Base-by-base conservation (phyloP, 2,329 filamentous ascomycete genomes). In the Thielaviopsis cerberus region DNA sequence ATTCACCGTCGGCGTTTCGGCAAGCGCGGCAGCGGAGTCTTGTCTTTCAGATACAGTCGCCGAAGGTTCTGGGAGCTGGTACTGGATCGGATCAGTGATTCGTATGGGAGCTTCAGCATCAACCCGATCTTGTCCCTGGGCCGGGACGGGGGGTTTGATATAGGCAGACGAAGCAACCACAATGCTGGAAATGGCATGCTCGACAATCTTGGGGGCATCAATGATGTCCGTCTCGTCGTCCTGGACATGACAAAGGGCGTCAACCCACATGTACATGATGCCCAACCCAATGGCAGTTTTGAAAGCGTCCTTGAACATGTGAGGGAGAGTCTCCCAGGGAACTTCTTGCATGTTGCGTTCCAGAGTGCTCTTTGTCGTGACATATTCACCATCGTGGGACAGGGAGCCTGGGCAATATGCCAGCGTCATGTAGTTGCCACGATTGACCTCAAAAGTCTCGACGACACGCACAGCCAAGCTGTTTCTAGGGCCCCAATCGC, bases 191-290 rank as follows among this genome's bases (percentile, higher is more conserved):
- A 53, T 20, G 3, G 51, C 22, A 30, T 53, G 51, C 5, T 53
- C 51, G 13, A 27, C 25, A 53, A 53, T 53, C 25, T n/a, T 17
- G 24, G 24, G 24, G 11, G 51, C 24, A n/a, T 25, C 27, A 26
- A 27, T 27, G 8, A 20, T 50, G 24, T 57, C 45, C 20, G 50
- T 25, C 7, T 24, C 54, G 6, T 45, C 54, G 7, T 55, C 54
- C 7, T 41, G 54, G 10, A 55, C 25, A n/a, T 50, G 25, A 26
- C 57, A 58, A 7, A 58, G 50, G 2, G 27, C 23, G 25, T 58
- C 51, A 30, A 58, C 30, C 57, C 57, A 58, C 22, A 58, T 54
- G 27, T 58, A 58, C 24, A 48, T 53, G n/a, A 58, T 45, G 8
- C 57, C 57, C 17, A 58, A 25, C 20, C 51, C 30, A 25, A 58